Evolutionary conservation across 768 basidiomycete species (phyloP), one percentile per base, ranked within the genome.

Genomic region (Dendrothele bispora): DNA sequence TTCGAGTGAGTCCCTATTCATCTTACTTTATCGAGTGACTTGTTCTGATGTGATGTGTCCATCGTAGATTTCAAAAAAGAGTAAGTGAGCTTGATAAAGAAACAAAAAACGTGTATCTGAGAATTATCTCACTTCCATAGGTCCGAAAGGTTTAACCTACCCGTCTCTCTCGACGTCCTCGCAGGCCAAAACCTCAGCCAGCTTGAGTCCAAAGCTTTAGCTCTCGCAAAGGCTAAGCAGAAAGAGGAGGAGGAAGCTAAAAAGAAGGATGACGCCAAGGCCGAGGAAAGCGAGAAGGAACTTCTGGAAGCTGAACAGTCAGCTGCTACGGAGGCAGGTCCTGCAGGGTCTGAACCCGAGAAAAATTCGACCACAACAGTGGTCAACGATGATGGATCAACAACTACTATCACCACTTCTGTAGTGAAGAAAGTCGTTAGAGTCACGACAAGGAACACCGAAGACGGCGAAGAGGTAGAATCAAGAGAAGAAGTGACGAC

Each of bases 41-140:
- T n/a, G 39, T 20, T 29, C 39, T 39, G 21, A 43, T 25, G 22
- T 10, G 22, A 34, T 22, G 4, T 14, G 15, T 26, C 10, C n/a
- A n/a, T 43, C 17, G 14, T 34, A 58, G 56, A 58, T 39, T 58
- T 58, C 40, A 55, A 58, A 34, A 26, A 46, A 24, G 54, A 51
- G 54, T 57, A 40, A n/a, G 51, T 38, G 25, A 32, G 28, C 22
- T 17, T 29, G n/a, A 47, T n/a, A n/a, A n/a, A n/a, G n/a, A n/a
- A n/a, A n/a, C n/a, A n/a, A n/a, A n/a, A n/a, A n/a, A n/a, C n/a
- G n/a, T n/a, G n/a, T n/a, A n/a, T n/a, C n/a, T n/a, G n/a, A n/a
- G n/a, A n/a, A n/a, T n/a, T n/a, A n/a, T n/a, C n/a, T n/a, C n/a
- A n/a, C n/a, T n/a, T n/a, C n/a, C n/a, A n/a, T 32, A 57, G 53